phyloP scores from a whole-genome alignment of 1,284 basidiomycete genomes.

The Ustilago crameri region DNA sequence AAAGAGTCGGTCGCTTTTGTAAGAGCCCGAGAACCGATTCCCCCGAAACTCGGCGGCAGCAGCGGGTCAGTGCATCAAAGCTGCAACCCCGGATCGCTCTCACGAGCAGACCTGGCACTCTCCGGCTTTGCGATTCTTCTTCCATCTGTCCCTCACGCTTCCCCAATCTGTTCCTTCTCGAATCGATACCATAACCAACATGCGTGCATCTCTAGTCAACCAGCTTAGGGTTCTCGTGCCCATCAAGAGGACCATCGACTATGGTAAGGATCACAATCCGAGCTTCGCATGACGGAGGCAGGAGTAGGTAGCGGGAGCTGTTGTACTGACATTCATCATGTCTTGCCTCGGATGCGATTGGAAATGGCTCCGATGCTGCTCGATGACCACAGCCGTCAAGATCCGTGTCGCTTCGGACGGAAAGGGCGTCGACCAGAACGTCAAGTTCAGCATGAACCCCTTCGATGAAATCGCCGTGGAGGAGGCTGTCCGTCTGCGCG shows the following conservation, averaged over 20 bases:
- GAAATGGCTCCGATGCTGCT: not conserved
- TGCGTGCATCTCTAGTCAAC: conserved; percentile 65
- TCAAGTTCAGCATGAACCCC: conserved; percentile 71
- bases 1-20: conserved; percentile 22
- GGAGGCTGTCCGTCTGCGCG: conserved; percentile 92
- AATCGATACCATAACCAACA: conserved; percentile 14
- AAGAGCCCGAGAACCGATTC: conserved; percentile 45
- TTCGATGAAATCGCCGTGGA: conserved; percentile 80
- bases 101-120: not conserved
- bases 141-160: conserved; percentile 2
- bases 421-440: conserved; percentile 67
- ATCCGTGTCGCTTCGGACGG: conserved; percentile 67
- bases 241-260: conserved; percentile 68
- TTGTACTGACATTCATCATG: too few species aligned
- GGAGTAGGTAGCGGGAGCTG: not conserved
- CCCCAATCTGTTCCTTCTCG: conserved; percentile 1
- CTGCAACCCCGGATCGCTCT: conserved; percentile 5
- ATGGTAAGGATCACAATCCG: conserved; percentile 42
- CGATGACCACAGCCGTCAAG: conserved; percentile 60
- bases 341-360: too few species aligned
- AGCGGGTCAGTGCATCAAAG: not conserved
- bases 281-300: not conserved
- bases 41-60: conserved; percentile 22
- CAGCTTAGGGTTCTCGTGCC: conserved; percentile 66
- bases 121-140: conserved; percentile 4